These are phyloP conservation scores for Cladosporium sp. DNA, from an alignment of 2,329 filamentous ascomycete genomes.

Conservation along the genomic window DNA sequence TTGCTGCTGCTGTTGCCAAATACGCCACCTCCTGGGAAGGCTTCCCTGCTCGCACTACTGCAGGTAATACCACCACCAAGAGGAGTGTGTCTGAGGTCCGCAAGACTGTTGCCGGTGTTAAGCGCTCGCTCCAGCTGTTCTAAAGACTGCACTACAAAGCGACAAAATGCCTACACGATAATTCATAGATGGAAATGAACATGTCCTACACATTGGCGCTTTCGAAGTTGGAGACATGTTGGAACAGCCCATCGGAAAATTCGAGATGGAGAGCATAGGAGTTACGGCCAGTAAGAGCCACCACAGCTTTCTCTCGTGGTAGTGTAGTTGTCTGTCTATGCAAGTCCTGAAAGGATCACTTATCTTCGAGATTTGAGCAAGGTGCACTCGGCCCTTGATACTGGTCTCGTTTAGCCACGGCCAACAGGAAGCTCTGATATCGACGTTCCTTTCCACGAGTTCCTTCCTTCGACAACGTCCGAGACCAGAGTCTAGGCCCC, in stretches of 20 bases:
- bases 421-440: background rate
- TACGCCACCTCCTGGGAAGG: conserved; percentile 31
- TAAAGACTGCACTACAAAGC: background rate
- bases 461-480: background rate
- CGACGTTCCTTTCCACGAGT: background rate
- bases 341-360: too few relatives aligned
- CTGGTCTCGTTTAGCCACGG: too few relatives aligned
- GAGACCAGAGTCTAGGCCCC: background rate
- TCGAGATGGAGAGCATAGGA: too few relatives aligned
- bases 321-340: too few relatives aligned
- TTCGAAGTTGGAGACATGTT: background rate
- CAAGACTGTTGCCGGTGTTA: conserved; percentile 8
- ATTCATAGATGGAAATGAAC: background rate
- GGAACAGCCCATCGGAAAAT: too few relatives aligned
- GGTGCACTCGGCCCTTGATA: too few relatives aligned
- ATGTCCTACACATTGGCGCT: background rate
- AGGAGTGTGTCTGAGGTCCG: conserved; percentile 10
- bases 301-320: too few relatives aligned
- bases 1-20: conserved; percentile 31
- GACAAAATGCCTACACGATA: background rate
- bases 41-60: conserved; percentile 22
- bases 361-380: too few relatives aligned
- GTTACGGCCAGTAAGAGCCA: too few relatives aligned
- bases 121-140: conserved; percentile 7
- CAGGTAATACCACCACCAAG: conserved; percentile 5